Evolutionary conservation across 1,139 yeast genomes (phyloP), one percentile per base, ranked within the genome.

Genomic region (Tardiomyces blankii): DNA sequence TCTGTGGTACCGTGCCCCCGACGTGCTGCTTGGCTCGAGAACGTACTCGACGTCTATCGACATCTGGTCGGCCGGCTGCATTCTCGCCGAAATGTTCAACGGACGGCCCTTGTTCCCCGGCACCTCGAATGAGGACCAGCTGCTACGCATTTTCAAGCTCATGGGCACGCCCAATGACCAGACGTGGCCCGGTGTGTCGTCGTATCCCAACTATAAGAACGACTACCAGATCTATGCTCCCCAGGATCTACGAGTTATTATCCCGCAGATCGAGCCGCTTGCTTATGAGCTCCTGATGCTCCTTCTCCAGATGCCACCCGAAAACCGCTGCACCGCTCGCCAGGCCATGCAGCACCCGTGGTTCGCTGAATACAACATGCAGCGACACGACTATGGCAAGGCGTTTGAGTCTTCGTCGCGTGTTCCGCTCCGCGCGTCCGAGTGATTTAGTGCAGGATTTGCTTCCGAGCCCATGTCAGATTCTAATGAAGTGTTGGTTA

Each of bases 41-140:
- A 88, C 94, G 43, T 91, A 91, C 65, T 84, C 96, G 30, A 91
- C 98, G 0, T 86, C 96, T 1, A 91, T 91, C 52, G 99, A 91
- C 65, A 88, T 91, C 67, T 91, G 99, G 99, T 87, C 96, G 27
- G 94, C 96, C 19, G 99, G 99, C 12, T 91, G 98, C 66, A 91
- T 91, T 46, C 74, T 91, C 62, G 97, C 97, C 1, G 99, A 91
- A 63, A 91, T 91, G 98, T 82, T 91, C 56, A 86, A 96, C 9
- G 98, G 98, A n/a, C 82, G 91, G 57, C 96, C 99, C 0, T 69
- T 91, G 47, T 91, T 91, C 64, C 96, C 98, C 1, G 99, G 99
- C 2, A 79, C 93, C 8, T 87, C 95, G 41, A 93, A 91, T 63
- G 97, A 91, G 48, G 98, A 91, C 66, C 97, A 91, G 64, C 71